Conservation (phyloP, 169 alveolate genomes). For the Perkinsus chesapeaki region DNA sequence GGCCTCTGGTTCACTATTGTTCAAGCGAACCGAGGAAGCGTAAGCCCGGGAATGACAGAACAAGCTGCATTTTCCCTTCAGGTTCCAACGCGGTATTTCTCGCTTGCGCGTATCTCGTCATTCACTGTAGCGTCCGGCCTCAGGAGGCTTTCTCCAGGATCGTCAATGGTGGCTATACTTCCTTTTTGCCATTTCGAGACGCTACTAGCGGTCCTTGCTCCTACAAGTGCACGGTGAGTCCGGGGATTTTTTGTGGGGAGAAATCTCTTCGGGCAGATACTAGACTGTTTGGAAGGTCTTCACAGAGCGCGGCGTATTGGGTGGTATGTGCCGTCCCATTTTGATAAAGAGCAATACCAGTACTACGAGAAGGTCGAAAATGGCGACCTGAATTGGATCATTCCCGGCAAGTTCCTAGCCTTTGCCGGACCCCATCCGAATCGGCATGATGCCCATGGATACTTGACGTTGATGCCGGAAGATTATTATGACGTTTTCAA, state of each 20-base stretch:
- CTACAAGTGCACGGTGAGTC: slow-evolving; percentile 40
- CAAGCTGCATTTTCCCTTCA: neutral
- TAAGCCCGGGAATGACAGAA: neutral
- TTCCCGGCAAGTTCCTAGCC: slow-evolving; percentile 83
- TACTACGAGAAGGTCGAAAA: slow-evolving; percentile 78
- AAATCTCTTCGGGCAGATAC: neutral
- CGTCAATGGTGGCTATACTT: slow-evolving; percentile 73
- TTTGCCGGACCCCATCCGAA: slow-evolving; percentile 75
- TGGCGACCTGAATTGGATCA: slow-evolving; percentile 87
- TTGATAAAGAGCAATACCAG: slow-evolving; percentile 75
- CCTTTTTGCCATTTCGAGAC: slow-evolving; percentile 55
- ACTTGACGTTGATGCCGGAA: slow-evolving; percentile 65
- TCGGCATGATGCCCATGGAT: slow-evolving; percentile 48
- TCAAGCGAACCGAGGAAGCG: slow-evolving; percentile 50
- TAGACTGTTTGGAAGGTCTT: slow-evolving; percentile 80
- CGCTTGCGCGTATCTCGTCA: slow-evolving; percentile 79
- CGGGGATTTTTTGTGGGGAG: neutral
- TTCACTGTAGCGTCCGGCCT: neutral
- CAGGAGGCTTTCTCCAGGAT: slow-evolving; percentile 29
- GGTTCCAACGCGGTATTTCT: slow-evolving; percentile 78
- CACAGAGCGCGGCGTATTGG: slow-evolving; percentile 69
- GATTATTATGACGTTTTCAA: slow-evolving; percentile 80
- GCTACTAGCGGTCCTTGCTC: slow-evolving; percentile 55
- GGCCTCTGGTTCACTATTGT: slow-evolving; percentile 33
- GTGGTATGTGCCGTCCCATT: slow-evolving; percentile 79